Evolutionary conservation across 2,329 filamentous ascomycete species (phyloP).

Genomic region (Pseudocercospora pini-densiflorae): DNA sequence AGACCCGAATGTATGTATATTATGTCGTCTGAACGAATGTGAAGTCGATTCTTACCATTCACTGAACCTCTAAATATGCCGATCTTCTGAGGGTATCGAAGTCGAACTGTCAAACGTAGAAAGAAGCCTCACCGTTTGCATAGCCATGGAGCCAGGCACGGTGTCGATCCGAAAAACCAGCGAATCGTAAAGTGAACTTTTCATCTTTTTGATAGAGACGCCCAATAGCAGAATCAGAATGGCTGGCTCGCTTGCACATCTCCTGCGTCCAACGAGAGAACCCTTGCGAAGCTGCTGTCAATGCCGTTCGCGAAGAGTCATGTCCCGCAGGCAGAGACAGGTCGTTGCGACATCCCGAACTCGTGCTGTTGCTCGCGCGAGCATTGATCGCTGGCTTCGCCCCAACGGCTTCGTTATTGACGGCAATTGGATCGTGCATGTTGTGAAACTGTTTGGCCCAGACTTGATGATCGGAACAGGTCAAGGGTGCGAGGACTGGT

Average conservation of each 20-base stretch:
- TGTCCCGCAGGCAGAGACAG: constrained; percentile 4
- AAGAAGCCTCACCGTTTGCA: too few relatives aligned
- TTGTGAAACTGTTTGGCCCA: constrained; percentile 1
- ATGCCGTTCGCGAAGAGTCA: constrained; percentile 7
- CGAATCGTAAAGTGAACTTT: background rate
- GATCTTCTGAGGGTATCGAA: too few relatives aligned
- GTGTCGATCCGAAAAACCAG: too few relatives aligned
- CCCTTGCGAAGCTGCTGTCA: background rate
- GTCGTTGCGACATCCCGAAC: background rate
- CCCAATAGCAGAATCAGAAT: background rate
- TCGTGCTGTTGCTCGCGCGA: background rate
- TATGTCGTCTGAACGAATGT: too few relatives aligned
- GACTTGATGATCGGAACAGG: background rate
- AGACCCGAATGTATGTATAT: too few relatives aligned
- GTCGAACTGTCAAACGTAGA: too few relatives aligned
- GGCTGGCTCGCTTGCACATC: background rate
- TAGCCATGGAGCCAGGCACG: too few relatives aligned
- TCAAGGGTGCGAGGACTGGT: background rate
- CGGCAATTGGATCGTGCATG: background rate
- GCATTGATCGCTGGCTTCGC: background rate
- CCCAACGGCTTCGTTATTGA: background rate
- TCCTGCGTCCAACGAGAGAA: background rate
- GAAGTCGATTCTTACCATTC: too few relatives aligned
- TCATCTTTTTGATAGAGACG: background rate
- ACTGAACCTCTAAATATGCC: too few relatives aligned